phyloP scores from a whole-genome alignment of 768 basidiomycete genomes.

The Xerocomellus dryophilus region DNA sequence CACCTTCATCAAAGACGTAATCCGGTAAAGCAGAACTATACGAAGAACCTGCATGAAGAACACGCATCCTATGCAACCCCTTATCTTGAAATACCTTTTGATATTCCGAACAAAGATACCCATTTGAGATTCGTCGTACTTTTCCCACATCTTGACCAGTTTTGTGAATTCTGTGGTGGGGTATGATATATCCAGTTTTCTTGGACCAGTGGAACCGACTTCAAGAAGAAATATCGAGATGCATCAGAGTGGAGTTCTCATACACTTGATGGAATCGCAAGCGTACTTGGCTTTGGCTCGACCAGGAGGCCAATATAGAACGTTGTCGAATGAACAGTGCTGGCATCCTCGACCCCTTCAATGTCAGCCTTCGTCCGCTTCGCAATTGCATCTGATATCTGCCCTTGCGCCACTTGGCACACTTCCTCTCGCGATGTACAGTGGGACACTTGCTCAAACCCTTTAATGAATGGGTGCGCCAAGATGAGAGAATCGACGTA shows the following conservation, averaged over 20 bases:
- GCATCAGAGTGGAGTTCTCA: slow-evolving; percentile 14
- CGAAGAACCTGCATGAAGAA: slow-evolving; percentile 23
- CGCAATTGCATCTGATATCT: slow-evolving; percentile 67
- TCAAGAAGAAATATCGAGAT: slow-evolving; percentile 16
- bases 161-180: slow-evolving; percentile 95
- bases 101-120: slow-evolving; percentile 92
- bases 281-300: slow-evolving; percentile 84
- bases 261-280: slow-evolving; percentile 15
- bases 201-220: slow-evolving; percentile 76
- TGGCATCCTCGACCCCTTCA: slow-evolving; percentile 69
- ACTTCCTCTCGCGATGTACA: slow-evolving; percentile 88
- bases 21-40: slow-evolving; percentile 72
- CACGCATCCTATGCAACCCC: slow-evolving; percentile 3
- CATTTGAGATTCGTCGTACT: slow-evolving; percentile 89
- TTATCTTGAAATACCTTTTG: slow-evolving; percentile 58
- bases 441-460: slow-evolving; percentile 83
- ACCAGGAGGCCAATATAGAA: slow-evolving; percentile 96
- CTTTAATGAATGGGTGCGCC: slow-evolving; percentile 94
- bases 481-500: slow-evolving; percentile 87
- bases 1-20: slow-evolving; percentile 77
- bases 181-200: slow-evolving; percentile 93
- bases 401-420: slow-evolving; percentile 82
- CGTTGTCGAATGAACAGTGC: slow-evolving; percentile 89
- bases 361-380: slow-evolving; percentile 77
- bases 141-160: slow-evolving; percentile 93